Base-by-base conservation (phyloP, 345 rosid species). In the Euphorbia peplus region DNA sequence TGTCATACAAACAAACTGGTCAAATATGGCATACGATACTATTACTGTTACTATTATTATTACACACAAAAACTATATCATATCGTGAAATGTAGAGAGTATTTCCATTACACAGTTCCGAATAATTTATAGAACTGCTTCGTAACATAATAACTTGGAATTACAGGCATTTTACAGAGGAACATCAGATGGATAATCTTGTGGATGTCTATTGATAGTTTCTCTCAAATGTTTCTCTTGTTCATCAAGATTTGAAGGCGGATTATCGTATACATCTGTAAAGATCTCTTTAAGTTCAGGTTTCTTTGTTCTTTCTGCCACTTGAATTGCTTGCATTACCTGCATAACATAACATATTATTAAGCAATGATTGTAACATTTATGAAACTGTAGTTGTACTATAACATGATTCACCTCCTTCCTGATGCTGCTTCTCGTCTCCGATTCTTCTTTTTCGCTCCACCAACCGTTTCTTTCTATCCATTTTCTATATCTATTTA, bases 391-490 rank as follows among this genome's bases (percentile, higher is more conserved):
- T n/a, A n/a, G n/a, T n/a, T n/a, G n/a, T n/a, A n/a, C 7, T 18
- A n/a, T 18, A 14, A 47, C 10, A 63, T 48, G 3, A 42, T 25
- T 69, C 80, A 93, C 98, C 97, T 90, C 86, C 76, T 81, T 86
- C 83, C 85, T 83, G 63, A 75, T 63, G 63, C 73, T 77, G 72
- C 82, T 83, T 77, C 88, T 85, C 32, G 87, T 86, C 74, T 86
- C 83, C 0, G 77, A 65, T 78, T 93, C 98, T 0, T 75, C 73
- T 53, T 82, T 83, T 22, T 71, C 74, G 29, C 78, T 87, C 97
- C 96, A 90, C 98, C 96, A 93, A 22, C 88, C 96, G 39, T 83
- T 77, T 22, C 78, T 81, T 74, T 84, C 85, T 13, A 89, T 79
- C 98, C 93, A 93, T 64, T 79, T 90, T 71, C 90, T 75, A 69